phyloP scores from a whole-genome alignment of 768 basidiomycete genomes.

The Mycena galopus region DNA sequence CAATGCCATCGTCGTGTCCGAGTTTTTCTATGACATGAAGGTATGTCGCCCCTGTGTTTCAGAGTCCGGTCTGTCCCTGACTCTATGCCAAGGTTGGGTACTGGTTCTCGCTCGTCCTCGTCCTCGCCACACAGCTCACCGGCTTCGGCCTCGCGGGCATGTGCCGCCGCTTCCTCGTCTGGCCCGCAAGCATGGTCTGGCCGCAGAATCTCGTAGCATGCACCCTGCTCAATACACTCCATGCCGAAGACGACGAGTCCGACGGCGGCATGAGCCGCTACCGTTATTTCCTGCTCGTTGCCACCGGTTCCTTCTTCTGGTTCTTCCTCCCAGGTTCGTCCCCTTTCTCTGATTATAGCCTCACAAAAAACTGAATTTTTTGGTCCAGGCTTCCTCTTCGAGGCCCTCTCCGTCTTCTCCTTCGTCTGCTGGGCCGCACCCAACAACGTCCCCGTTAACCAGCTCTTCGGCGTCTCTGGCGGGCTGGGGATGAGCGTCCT shows the following conservation, averaged over 20 bases:
- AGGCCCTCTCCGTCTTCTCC: constrained; percentile 77
- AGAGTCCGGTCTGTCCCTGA: background rate
- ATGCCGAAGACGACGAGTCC: constrained; percentile 90
- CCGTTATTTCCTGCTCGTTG: constrained; percentile 82
- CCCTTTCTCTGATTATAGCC: background rate
- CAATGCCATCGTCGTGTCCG: constrained; percentile 87
- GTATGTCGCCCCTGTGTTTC: constrained; percentile 30
- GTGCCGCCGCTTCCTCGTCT: constrained; percentile 91
- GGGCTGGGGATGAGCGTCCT: constrained; percentile 83
- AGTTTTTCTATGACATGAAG: constrained; percentile 78
- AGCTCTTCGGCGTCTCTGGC: constrained; percentile 75
- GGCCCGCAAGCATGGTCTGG: constrained; percentile 99
- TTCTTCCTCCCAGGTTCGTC: constrained; percentile 90
- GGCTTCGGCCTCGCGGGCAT: constrained; percentile 95
- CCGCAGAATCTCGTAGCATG: constrained; percentile 94
- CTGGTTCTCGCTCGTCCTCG: constrained; percentile 86
- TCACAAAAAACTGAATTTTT: background rate
- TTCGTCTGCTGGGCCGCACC: constrained; percentile 85
- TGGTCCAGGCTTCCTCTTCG: constrained; percentile 86
- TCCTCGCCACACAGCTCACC: constrained; percentile 91
- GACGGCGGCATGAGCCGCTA: constrained; percentile 77
- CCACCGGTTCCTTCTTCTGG: constrained; percentile 80
- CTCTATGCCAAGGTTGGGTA: constrained; percentile 57
- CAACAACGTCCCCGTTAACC: constrained; percentile 76
- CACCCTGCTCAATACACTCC: constrained; percentile 95